Conservation (phyloP, 495 filamentous ascomycete species). For the Hypoxylon lienhwacheense region DNA sequence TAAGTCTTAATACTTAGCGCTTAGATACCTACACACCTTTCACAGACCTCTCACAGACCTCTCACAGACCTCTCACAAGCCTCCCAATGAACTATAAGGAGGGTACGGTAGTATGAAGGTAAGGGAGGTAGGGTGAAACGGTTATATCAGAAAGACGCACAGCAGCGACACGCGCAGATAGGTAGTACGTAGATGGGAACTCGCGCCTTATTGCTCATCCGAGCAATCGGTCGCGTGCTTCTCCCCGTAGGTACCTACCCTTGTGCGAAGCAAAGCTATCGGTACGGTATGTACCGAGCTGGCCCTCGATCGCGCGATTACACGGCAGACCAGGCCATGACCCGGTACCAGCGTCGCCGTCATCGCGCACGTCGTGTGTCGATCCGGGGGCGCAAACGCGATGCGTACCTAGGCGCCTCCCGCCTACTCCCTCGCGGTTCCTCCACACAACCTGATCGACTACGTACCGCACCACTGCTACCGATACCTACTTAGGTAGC, state of each 20-base stretch:
- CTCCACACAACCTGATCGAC: background rate
- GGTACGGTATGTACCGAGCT: too few species aligned
- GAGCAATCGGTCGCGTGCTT: conserved; percentile 29
- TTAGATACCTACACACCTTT: too few species aligned
- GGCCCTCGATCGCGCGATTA: conserved; percentile 1
- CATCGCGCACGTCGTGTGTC: background rate
- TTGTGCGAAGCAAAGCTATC: conserved; percentile 14
- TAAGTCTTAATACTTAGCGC: too few species aligned
- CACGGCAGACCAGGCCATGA: conserved; percentile 2
- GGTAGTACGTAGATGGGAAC: too few species aligned
- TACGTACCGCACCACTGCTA: too few species aligned
- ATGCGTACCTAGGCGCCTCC: background rate
- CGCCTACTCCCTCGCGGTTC: background rate
- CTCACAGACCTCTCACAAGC: background rate
- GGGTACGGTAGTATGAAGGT: conserved; percentile 6
- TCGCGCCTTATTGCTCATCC: conserved; percentile 3
- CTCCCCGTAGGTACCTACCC: background rate
- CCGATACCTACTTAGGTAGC: too few species aligned
- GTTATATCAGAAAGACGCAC: conserved; percentile 1
- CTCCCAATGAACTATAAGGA: background rate
- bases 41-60: too few species aligned
- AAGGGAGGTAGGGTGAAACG: conserved; percentile 6
- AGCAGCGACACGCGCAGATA: background rate
- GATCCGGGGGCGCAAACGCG: background rate
- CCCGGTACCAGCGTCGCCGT: too few species aligned